A percentile compares a stretch with the other conserved stretches of the same genome.
These are phyloP conservation scores for Boletus barrowsii DNA, from an alignment of 768 basidiomycete genomes.

Conservation along the genomic window DNA sequence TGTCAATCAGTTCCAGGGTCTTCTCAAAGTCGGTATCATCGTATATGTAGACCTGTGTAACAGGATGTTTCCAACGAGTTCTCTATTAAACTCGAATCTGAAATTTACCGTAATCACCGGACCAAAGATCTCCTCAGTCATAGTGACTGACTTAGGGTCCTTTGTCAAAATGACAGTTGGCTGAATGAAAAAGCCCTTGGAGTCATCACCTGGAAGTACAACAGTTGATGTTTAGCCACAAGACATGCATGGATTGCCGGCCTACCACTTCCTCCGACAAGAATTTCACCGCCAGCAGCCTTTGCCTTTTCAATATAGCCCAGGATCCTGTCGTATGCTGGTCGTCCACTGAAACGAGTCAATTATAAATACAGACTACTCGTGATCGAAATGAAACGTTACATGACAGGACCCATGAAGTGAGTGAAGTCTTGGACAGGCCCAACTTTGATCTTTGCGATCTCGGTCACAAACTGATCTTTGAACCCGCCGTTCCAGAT, in stretches of 20 bases:
- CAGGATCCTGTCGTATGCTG: slow-evolving; percentile 86
- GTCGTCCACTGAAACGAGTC: slow-evolving; percentile 53
- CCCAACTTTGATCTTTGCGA: slow-evolving; percentile 85
- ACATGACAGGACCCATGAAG: slow-evolving; percentile 99
- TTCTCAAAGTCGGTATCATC: slow-evolving; percentile 84
- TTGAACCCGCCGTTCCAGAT: slow-evolving; percentile 88
- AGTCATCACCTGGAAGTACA: slow-evolving; percentile 63
- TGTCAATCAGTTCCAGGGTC: slow-evolving; percentile 83
- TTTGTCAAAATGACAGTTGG: slow-evolving; percentile 93
- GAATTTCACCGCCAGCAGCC: slow-evolving; percentile 82
- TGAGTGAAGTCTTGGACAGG: slow-evolving; percentile 68
- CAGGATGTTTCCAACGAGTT: not conserved
- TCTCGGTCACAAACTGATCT: slow-evolving; percentile 68
- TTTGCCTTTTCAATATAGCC: slow-evolving; percentile 85
- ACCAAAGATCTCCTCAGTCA: slow-evolving; percentile 96
- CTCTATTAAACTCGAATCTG: not conserved
- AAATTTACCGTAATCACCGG: slow-evolving; percentile 81
- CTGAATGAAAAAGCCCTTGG: slow-evolving; percentile 89
- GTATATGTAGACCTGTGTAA: slow-evolving; percentile 73
- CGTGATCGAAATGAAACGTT: slow-evolving; percentile 12
- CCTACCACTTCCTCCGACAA: slow-evolving; percentile 79
- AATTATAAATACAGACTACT: not conserved
- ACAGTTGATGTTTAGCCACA: not conserved
- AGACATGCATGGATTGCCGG: not conserved
- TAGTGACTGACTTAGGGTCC: slow-evolving; percentile 84